These are phyloP conservation scores for Trichoderma sp. DNA, from an alignment of 2,329 filamentous ascomycete genomes.

Conservation along the genomic window DNA sequence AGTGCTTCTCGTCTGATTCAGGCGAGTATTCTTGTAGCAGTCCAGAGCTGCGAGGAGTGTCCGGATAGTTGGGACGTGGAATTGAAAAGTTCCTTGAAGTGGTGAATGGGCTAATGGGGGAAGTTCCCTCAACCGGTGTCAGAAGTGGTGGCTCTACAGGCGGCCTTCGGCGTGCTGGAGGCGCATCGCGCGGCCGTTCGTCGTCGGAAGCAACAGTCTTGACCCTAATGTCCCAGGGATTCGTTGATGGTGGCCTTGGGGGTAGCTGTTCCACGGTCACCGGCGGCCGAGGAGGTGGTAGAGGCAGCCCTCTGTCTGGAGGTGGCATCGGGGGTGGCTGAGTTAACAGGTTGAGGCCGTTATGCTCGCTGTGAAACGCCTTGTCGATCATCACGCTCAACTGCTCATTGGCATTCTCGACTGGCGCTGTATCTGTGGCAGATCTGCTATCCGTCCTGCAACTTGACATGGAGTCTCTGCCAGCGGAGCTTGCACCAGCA, in stretches of 20 bases:
- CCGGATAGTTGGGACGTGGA: neutral
- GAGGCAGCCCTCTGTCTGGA: slow-evolving; percentile 7
- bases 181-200: slow-evolving; percentile 28
- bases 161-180: slow-evolving; percentile 33
- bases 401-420: slow-evolving; percentile 39
- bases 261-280: slow-evolving; percentile 32
- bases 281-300: slow-evolving; percentile 6
- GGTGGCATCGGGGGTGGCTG: slow-evolving; percentile 12
- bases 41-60: slow-evolving; percentile 18
- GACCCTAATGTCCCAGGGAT: slow-evolving; percentile 48
- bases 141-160: slow-evolving; percentile 7
- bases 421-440: slow-evolving; percentile 29
- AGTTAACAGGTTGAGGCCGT: slow-evolving; percentile 7
- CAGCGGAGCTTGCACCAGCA: slow-evolving; percentile 30
- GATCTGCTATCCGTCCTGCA: slow-evolving; percentile 30
- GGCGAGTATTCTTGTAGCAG: slow-evolving; percentile 26
- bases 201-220: slow-evolving; percentile 32
- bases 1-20: slow-evolving; percentile 27
- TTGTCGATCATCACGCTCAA: slow-evolving; percentile 33
- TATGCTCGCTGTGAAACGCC: slow-evolving; percentile 2
- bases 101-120: slow-evolving; percentile 5
- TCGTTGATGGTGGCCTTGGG: slow-evolving; percentile 45
- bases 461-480: slow-evolving; percentile 35
- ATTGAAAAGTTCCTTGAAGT: slow-evolving; percentile 9
- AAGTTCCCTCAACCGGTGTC: neutral